Conservation (phyloP, 2,329 filamentous ascomycete genomes). For the Sporothrix pseudoabietina region DNA sequence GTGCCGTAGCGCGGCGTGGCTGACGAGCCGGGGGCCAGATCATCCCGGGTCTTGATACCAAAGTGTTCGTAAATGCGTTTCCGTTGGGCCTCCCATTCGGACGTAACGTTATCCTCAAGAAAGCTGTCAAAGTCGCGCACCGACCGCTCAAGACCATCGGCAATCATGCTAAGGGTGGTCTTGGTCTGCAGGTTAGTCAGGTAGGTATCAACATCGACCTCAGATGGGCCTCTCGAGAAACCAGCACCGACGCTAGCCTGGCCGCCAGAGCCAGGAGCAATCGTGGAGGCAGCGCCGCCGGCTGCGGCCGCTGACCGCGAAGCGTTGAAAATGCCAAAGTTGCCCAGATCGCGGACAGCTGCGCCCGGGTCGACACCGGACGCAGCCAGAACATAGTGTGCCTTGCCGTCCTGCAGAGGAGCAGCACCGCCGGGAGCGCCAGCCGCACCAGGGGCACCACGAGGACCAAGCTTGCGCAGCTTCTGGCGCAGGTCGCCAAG, state of each 20-base stretch:
- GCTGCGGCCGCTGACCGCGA: constrained; percentile 36
- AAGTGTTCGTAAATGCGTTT: constrained; percentile 96
- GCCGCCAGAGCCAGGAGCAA: neutral
- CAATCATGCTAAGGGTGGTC: constrained; percentile 87
- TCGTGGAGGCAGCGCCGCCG: neutral
- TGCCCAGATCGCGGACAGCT: constrained; percentile 82
- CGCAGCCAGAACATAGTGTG: constrained; percentile 87
- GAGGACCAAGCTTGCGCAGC: constrained; percentile 73
- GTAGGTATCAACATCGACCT: constrained; percentile 75
- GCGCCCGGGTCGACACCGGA: constrained; percentile 88
- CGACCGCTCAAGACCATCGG: constrained; percentile 85
- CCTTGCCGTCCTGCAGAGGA: constrained; percentile 61
- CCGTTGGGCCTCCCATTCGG: constrained; percentile 94
- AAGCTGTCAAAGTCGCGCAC: constrained; percentile 91
- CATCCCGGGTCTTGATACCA: constrained; percentile 70
- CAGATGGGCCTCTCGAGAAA: constrained; percentile 40
- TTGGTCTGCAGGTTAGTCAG: constrained; percentile 85
- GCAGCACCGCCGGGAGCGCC: constrained; percentile 37
- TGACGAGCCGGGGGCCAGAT: constrained; percentile 38
- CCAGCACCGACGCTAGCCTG: neutral
- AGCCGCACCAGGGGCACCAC: constrained; percentile 34
- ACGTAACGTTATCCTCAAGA: constrained; percentile 88
- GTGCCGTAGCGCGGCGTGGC: constrained; percentile 30
- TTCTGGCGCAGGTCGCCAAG: constrained; percentile 87
- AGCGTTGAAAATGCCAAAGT: constrained; percentile 61